Conservation (phyloP, 2,329 filamentous ascomycete genomes). For the Nakataea oryzae region DNA sequence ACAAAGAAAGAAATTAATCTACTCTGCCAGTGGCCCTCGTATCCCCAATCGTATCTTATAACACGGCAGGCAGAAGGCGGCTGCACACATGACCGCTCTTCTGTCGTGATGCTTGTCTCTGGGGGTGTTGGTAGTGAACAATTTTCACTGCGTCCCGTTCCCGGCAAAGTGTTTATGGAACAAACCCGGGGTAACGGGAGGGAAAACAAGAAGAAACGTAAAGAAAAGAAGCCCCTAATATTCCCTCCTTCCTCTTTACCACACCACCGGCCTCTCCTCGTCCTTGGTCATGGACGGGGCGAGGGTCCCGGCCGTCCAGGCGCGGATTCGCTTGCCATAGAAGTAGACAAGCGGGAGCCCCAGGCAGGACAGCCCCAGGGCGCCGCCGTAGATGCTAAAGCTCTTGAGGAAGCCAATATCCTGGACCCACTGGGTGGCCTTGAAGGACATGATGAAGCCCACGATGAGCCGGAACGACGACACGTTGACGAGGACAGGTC, state of each 20-base stretch:
- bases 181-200: no score
- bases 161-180: no score
- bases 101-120: no score
- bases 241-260: neutral
- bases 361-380: slow-evolving; percentile 18
- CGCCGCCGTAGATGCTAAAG: slow-evolving; percentile 19
- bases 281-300: neutral
- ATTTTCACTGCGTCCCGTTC: no score
- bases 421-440: slow-evolving; percentile 16
- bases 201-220: no score
- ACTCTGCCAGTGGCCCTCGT: no score
- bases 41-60: no score
- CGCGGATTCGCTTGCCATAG: slow-evolving; percentile 15
- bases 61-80: no score
- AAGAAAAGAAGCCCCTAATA: neutral
- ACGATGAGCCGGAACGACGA: slow-evolving; percentile 19
- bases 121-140: no score
- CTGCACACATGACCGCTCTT: no score
- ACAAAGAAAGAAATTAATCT: no score
- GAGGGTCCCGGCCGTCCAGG: slow-evolving; percentile 16
- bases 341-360: slow-evolving; percentile 18
- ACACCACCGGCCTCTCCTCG: neutral
- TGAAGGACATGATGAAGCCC: slow-evolving; percentile 17
- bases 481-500: slow-evolving; percentile 22
- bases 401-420: slow-evolving; percentile 15